phyloP scores from a whole-genome alignment of 2,329 filamentous ascomycete species.

The Aureobasidium sp. region DNA sequence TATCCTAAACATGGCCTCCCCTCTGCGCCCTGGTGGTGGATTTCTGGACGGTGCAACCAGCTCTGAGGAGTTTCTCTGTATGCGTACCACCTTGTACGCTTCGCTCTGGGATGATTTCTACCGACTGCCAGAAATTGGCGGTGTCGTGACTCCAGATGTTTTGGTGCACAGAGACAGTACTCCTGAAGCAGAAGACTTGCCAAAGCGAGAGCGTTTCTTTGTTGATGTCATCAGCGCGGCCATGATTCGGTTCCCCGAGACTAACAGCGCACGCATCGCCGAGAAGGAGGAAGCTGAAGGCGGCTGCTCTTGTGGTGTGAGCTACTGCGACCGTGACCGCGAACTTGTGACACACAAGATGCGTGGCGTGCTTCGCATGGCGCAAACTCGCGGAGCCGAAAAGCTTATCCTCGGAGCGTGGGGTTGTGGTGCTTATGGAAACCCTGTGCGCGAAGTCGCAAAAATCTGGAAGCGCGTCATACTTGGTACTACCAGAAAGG shows the following conservation, averaged over 20 bases:
- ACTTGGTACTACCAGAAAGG: slow-evolving; percentile 19
- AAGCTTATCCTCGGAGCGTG: slow-evolving; percentile 53
- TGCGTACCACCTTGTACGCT: slow-evolving; percentile 50
- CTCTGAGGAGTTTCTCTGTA: slow-evolving; percentile 55
- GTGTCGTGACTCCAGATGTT: slow-evolving; percentile 49
- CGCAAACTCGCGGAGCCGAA: slow-evolving; percentile 35
- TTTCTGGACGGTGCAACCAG: slow-evolving; percentile 50
- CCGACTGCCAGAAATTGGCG: slow-evolving; percentile 49
- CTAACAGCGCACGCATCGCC: slow-evolving; percentile 11
- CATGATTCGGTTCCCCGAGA: slow-evolving; percentile 50
- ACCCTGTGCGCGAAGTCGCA: slow-evolving; percentile 52
- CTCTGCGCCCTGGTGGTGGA: slow-evolving; percentile 52
- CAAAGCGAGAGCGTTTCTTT: slow-evolving; percentile 46
- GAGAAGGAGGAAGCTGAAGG: slow-evolving; percentile 22
- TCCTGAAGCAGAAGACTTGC: slow-evolving; percentile 28
- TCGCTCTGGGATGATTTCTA: slow-evolving; percentile 52
- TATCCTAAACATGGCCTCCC: slow-evolving; percentile 57
- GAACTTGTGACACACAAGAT: slow-evolving; percentile 48
- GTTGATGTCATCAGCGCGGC: slow-evolving; percentile 51
- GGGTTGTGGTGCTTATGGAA: slow-evolving; percentile 57
- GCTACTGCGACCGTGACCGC: slow-evolving; percentile 38
- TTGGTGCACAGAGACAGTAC: slow-evolving; percentile 46
- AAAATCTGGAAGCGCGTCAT: slow-evolving; percentile 43
- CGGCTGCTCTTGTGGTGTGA: slow-evolving; percentile 29
- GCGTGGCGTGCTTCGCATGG: slow-evolving; percentile 47